Evolutionary conservation across 345 rosid species (phyloP).

Genomic region (Citrus inodora): DNA sequence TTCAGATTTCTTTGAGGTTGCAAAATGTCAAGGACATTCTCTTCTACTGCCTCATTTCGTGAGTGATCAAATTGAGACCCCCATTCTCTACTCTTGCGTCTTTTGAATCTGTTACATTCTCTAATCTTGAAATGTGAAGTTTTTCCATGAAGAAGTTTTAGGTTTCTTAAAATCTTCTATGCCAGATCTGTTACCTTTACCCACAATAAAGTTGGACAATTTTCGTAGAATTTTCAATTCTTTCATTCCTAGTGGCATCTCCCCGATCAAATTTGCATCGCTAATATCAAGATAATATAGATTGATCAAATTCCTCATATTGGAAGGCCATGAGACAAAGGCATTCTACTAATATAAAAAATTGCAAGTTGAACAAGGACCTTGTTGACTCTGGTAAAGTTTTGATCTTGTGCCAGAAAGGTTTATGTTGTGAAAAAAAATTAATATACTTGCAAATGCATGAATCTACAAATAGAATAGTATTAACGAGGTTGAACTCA

Average conservation of each 20-base stretch:
- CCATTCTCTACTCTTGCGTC: not conserved
- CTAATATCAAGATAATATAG: conserved; percentile 4
- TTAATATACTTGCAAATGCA: fast-evolving
- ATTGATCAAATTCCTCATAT: not conserved
- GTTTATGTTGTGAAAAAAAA: not conserved
- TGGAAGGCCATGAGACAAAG: not conserved
- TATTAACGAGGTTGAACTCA: too few species aligned
- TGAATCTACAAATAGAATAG: too few species aligned
- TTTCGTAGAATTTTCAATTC: not conserved
- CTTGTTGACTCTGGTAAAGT: conserved; percentile 1
- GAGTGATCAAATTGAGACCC: not conserved
- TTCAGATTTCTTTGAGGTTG: not conserved
- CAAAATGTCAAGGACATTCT: not conserved
- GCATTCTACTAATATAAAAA: not conserved
- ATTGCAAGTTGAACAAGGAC: not conserved
- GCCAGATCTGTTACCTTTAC: not conserved
- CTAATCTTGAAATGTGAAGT: not conserved
- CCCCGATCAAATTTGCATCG: not conserved
- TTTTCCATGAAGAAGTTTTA: not conserved
- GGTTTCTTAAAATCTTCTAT: not conserved
- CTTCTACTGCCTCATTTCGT: not conserved
- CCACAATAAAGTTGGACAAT: conserved; percentile 3
- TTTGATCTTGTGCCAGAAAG: not conserved
- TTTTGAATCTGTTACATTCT: not conserved
- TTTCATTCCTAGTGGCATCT: conserved; percentile 3